Evolutionary conservation across 345 rosid species (phyloP).

Genomic region (Melaleuca quinquenervia): DNA sequence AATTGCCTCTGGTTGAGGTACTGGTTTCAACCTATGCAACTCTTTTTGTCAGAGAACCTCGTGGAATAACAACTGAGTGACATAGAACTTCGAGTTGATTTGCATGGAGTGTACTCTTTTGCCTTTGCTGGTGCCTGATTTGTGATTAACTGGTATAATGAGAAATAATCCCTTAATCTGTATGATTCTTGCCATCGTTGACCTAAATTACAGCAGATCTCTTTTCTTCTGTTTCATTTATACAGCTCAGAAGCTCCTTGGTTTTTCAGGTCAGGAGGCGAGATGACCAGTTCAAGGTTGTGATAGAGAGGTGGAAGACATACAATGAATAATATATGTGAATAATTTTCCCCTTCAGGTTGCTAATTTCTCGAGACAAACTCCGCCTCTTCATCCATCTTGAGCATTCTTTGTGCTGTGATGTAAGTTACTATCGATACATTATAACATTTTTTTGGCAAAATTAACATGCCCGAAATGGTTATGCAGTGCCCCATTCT

Average conservation of each 20-base stretch:
- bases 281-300: constrained; percentile 27
- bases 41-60: background rate
- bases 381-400: background rate
- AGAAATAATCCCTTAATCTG: background rate
- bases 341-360: background rate
- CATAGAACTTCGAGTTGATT: background rate
- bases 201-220: background rate
- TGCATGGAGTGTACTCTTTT: background rate
- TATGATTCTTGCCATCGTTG: background rate
- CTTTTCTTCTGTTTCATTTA: background rate
- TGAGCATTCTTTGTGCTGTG: background rate
- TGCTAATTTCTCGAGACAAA: background rate
- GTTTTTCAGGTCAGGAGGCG: constrained; percentile 41
- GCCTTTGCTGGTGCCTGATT: background rate
- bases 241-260: background rate
- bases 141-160: background rate
- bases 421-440: background rate
- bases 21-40: background rate
- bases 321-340: constrained; percentile 14
- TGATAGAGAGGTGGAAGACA: constrained; percentile 52
- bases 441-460: background rate
- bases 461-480: background rate
- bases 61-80: background rate
- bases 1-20: constrained; percentile 62
- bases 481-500: background rate